phyloP scores from a whole-genome alignment of 2,329 filamentous ascomycete species.

The Fusarium duplospermum region DNA sequence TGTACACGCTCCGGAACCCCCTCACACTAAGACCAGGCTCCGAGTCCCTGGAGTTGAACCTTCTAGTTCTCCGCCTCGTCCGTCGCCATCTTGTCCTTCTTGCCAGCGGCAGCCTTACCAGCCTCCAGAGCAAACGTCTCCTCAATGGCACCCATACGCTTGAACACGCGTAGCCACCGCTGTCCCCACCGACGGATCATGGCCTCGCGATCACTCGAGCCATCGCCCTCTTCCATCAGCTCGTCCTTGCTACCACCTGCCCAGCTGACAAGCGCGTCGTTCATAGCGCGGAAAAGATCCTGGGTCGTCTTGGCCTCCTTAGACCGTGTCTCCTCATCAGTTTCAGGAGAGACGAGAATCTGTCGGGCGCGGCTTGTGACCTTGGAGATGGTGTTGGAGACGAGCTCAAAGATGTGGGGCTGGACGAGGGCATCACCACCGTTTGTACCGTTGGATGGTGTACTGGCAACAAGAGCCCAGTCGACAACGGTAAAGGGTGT shows the following conservation, averaged over 20 bases:
- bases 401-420: slow-evolving; percentile 87
- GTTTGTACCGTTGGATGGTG: slow-evolving; percentile 60
- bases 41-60: slow-evolving; percentile 24
- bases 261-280: slow-evolving; percentile 80
- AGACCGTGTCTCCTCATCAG: slow-evolving; percentile 73
- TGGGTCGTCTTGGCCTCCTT: slow-evolving; percentile 81
- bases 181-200: slow-evolving; percentile 83
- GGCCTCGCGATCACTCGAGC: slow-evolving; percentile 67
- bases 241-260: slow-evolving; percentile 79
- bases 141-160: slow-evolving; percentile 85
- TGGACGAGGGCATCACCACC: slow-evolving; percentile 77
- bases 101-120: slow-evolving; percentile 30
- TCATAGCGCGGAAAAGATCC: slow-evolving; percentile 82
- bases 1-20: slow-evolving; percentile 7
- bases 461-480: slow-evolving; percentile 80
- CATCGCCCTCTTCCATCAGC: slow-evolving; percentile 76
- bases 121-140: slow-evolving; percentile 70
- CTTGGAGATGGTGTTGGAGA: slow-evolving; percentile 88
- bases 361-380: slow-evolving; percentile 88
- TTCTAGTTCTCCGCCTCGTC: slow-evolving; percentile 38
- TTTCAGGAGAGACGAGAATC: slow-evolving; percentile 72
- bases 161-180: slow-evolving; percentile 88
- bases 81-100: slow-evolving; percentile 33
- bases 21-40: neutral
- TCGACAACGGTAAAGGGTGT: slow-evolving; percentile 87